Evolutionary conservation across 768 basidiomycete species (phyloP), one percentile per base, ranked within the genome.

Genomic region (Fomitopsis pulvina): DNA sequence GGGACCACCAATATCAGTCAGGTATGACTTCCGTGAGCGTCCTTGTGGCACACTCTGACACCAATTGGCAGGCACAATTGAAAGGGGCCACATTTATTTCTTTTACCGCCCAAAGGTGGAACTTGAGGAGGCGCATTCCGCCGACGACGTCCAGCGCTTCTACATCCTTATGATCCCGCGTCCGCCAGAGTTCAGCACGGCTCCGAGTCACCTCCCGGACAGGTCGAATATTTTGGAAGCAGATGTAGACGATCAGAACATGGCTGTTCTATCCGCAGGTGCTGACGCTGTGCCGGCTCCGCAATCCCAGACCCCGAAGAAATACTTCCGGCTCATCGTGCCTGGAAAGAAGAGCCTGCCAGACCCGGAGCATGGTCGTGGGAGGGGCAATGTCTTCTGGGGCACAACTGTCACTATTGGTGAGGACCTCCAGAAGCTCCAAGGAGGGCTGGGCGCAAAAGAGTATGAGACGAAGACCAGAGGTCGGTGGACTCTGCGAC

Each of bases 1-100:
- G 45, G 1, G 39, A 47, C 50, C 55, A 55, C 28, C 45, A 41
- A 24, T 62, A 60, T 47, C 59, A 63, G 38, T 47, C 52, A 30
- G 59, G 61, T 60, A 34, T 1, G 11, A 5, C 4, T 11, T 12
- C n/a, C 21, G 6, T 2, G 6, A 1, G 37, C 38, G 6, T 22
- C 39, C 30, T 8, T 22, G 26, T 29, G 25, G 24, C 18, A 48
- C 32, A 21, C 12, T 22, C 18, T 44, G 27, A 37, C 40, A 9
- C 22, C 38, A 7, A 22, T 6, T 18, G 37, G 11, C 43, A 80
- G 78, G 78, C 8, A 75, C 74, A 9, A 78, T 78, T 45, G 78
- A 81, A 56, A 66, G 79, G 14, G 80, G 79, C 8, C 76, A 81
- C 52, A 71, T 84, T 40, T 83, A 83, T 63, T 81, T 83, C 62